Evolutionary conservation across 139 green algal species (phyloP), one percentile per base, ranked within the genome.

Genomic region (Edaphochlamys debaryana): DNA sequence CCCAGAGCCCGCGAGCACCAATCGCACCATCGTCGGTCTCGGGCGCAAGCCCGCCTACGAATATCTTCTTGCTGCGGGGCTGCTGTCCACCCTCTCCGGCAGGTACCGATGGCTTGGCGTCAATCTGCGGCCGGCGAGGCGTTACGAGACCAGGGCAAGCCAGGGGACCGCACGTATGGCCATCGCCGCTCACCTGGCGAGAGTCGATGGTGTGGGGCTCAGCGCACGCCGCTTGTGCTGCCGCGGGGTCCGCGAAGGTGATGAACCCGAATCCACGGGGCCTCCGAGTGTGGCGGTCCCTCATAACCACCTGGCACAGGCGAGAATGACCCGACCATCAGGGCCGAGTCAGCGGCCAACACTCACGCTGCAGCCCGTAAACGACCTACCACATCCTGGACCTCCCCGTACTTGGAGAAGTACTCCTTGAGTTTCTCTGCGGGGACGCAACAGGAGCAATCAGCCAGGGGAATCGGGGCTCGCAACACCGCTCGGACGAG

Each of bases 211-310:
- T 80, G 85, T 98, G 94, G 4, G 84, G 69, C 22, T 94, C 82
- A 38, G 85, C 37, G 48, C 89, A 92, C 1, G 93, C 94, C 32
- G 67, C 64, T 42, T 92, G 87, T 23, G 95, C 95, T 32, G 84
- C 84, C 19, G 85, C 85, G 50, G 90, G 64, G 13, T 93, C 73
- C 0, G 87, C 81, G 75, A 95, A 95, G 0, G 93, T 98, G 30
- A 98, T 89, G 84, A 98, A 98, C 7, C 95, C 95, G 80, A 98
- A 98, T 3, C 94, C 94, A 23, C 95, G 89, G 0, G 94, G 93
- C 45, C 87, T 87, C 29, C 84, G 74, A 0, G 93, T 97, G n/a
- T 87, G 56, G 6, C 91, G 86, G 78, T 98, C 94, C 19, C 80
- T 71, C 94, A 97, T 98, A 5, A 98, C 91, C 23, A 95, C 91